These are phyloP conservation scores for Guyanaporus albipodus DNA, from an alignment of 768 basidiomycete species.

Conservation along the genomic window DNA sequence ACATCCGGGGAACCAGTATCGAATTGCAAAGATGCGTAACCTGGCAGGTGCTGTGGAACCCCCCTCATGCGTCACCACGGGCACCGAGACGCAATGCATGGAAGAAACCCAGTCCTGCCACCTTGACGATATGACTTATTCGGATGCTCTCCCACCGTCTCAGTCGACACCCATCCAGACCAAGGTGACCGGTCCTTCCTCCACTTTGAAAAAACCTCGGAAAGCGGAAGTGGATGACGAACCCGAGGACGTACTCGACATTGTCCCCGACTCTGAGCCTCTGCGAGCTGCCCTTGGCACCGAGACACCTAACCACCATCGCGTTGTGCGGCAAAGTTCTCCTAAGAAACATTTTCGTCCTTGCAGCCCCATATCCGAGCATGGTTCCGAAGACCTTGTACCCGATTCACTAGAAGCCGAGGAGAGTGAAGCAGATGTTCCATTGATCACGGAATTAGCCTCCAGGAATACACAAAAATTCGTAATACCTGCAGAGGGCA, in stretches of 20 bases:
- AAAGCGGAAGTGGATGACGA: conserved; percentile 8
- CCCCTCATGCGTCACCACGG: conserved; percentile 8
- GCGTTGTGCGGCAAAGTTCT: conserved; percentile 7
- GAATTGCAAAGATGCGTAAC: conserved; percentile 25
- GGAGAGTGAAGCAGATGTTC: conserved; percentile 39
- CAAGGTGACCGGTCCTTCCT: background rate
- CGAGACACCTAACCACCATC: conserved; percentile 7
- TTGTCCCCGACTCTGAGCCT: conserved; percentile 67
- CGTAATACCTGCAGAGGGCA: background rate
- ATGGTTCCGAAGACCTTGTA: conserved; percentile 25
- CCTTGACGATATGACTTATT: background rate
- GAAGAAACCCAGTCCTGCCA: conserved; percentile 18
- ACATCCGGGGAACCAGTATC: conserved; percentile 32
- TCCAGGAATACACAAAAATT: conserved; percentile 18
- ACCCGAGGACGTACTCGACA: conserved; percentile 39
- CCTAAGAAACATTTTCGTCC: conserved; percentile 16
- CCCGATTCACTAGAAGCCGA: conserved; percentile 28
- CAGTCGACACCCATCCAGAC: conserved; percentile 2
- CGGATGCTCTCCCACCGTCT: background rate
- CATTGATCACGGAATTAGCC: conserved; percentile 34
- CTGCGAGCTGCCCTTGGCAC: conserved; percentile 30
- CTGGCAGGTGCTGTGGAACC: conserved; percentile 21
- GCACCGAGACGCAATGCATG: conserved; percentile 14
- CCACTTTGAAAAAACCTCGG: background rate
- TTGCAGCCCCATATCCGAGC: conserved; percentile 22